A percentile compares a stretch with the other conserved stretches of the same genome.
Evolutionary conservation across 352 stramenopile genomes (phyloP).

Genomic region (Pythium brassicae): DNA sequence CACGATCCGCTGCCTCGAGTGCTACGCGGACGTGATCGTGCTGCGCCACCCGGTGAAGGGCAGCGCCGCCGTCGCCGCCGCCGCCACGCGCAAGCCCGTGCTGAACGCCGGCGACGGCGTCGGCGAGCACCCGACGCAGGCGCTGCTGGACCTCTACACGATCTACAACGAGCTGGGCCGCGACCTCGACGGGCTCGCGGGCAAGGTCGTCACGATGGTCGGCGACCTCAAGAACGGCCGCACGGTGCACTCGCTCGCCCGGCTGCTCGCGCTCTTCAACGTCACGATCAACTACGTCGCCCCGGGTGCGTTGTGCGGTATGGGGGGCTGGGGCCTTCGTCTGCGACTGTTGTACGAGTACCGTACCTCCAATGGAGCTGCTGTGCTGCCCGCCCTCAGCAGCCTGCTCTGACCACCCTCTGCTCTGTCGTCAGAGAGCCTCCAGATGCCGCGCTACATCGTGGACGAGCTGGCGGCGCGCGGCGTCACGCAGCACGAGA

Average conservation of each 20-base stretch:
- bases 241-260: conserved; percentile 97
- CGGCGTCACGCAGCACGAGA: conserved; percentile 87
- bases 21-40: conserved; percentile 95
- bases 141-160: conserved; percentile 98
- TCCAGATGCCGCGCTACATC: conserved; percentile 84
- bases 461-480: conserved; percentile 60
- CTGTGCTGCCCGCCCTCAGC: no score
- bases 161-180: conserved; percentile 89
- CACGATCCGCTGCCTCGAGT: conserved; percentile 96
- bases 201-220: conserved; percentile 95
- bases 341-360: no score
- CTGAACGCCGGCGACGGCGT: conserved; percentile 95
- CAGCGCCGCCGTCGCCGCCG: conserved; percentile 70
- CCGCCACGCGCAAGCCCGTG: conserved; percentile 87
- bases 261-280: conserved; percentile 91
- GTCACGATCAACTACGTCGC: conserved; percentile 92
- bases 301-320: conserved; percentile 29
- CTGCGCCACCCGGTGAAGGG: conserved; percentile 93
- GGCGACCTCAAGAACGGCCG: conserved; percentile 99
- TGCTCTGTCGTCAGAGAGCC: conserved; percentile 32
- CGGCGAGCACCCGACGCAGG: conserved; percentile 98
- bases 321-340: neutral
- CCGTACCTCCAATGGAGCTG: neutral
- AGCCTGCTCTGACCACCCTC: no score
- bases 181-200: conserved; percentile 42